Percentiles rank a stretch among this genome's conserved stretches.
Conservation (phyloP, 2,329 filamentous ascomycete species). For the Coccinonectria pachysandricola region DNA sequence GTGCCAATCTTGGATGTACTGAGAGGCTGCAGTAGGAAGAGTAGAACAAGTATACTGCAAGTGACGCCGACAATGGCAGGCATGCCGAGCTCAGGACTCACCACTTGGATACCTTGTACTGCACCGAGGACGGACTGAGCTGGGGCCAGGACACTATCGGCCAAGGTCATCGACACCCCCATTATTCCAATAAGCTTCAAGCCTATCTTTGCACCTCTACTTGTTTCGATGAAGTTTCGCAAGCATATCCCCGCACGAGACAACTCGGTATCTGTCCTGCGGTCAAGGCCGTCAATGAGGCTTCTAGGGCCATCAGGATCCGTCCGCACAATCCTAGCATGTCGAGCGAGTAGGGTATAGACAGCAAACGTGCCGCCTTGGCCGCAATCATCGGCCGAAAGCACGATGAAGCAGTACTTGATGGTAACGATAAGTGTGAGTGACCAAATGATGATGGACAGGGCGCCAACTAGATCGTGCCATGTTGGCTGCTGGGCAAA, state of each 20-base stretch:
- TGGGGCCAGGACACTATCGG: conserved; percentile 53
- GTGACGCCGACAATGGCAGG: conserved; percentile 50
- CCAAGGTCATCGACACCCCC: conserved; percentile 55
- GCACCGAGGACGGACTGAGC: conserved; percentile 60
- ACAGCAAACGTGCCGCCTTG: conserved; percentile 60
- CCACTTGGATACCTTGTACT: conserved; percentile 51
- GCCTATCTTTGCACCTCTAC: conserved; percentile 34
- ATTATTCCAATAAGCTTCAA: conserved; percentile 52
- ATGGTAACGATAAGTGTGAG: conserved; percentile 56
- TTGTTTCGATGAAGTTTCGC: conserved; percentile 46
- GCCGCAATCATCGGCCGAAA: conserved; percentile 56
- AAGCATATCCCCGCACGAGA: conserved; percentile 37
- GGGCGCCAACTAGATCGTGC: conserved; percentile 48
- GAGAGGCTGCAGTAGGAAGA: conserved; percentile 54
- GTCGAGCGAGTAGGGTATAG: conserved; percentile 49
- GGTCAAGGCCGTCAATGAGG: conserved; percentile 44
- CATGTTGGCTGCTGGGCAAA: conserved; percentile 43
- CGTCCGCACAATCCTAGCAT: conserved; percentile 45
- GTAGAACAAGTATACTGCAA: conserved; percentile 50
- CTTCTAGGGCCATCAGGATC: conserved; percentile 39
- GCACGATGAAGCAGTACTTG: conserved; percentile 55
- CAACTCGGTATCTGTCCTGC: conserved; percentile 45
- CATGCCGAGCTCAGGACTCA: conserved; percentile 41
- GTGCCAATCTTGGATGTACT: conserved; percentile 49
- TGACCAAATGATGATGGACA: conserved; percentile 59